Percentiles rank a stretch among this genome's conserved stretches.
Evolutionary conservation across 2,329 filamentous ascomycete species (phyloP).

Genomic region (Myriosclerotinia scirpicola): DNA sequence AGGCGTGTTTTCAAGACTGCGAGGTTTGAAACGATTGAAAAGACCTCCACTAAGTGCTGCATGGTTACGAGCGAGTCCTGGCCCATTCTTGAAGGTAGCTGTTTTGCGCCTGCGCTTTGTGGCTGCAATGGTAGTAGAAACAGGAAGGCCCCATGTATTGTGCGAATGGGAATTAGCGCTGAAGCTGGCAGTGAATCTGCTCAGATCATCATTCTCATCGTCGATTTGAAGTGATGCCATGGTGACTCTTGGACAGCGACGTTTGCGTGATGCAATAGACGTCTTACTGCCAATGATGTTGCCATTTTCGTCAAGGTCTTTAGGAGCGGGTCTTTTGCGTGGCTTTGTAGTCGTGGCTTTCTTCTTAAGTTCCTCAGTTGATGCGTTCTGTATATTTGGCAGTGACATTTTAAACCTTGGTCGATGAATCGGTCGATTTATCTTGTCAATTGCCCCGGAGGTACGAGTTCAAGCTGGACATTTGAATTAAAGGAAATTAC

Average conservation of each 20-base stretch:
- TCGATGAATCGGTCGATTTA: not conserved
- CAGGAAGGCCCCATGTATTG: slow-evolving; percentile 22
- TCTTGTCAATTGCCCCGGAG: not conserved
- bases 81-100: not conserved
- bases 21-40: not conserved
- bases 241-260: slow-evolving; percentile 12
- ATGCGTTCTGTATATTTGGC: not conserved
- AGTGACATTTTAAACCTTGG: not conserved
- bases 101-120: slow-evolving; percentile 15
- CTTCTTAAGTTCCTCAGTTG: not conserved
- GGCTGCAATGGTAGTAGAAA: slow-evolving; percentile 5
- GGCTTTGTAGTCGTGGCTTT: slow-evolving; percentile 5
- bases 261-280: slow-evolving; percentile 17
- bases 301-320: slow-evolving; percentile 5
- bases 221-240: slow-evolving; percentile 19
- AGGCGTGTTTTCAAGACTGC: not conserved
- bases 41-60: not conserved
- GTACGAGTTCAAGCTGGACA: not conserved
- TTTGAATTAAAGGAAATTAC: not conserved
- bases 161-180: slow-evolving; percentile 16
- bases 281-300: slow-evolving; percentile 1
- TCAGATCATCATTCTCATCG: slow-evolving; percentile 24
- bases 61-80: not conserved
- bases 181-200: slow-evolving; percentile 13
- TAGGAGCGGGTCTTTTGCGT: not conserved